Conservation (phyloP, 2,329 filamentous ascomycete species). For the Fusarium cyanostomum region DNA sequence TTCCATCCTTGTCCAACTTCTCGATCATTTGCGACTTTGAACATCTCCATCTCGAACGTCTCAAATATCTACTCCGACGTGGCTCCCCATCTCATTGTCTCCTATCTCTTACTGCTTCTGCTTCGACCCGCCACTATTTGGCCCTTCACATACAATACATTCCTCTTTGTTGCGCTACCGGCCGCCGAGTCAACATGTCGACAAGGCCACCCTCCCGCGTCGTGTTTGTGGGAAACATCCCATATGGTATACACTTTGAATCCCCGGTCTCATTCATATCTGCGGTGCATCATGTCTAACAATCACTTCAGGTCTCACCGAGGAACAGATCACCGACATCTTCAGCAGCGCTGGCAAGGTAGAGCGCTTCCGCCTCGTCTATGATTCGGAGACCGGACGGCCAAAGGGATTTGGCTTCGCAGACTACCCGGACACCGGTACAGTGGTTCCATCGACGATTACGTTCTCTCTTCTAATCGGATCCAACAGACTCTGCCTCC, state of each 20-base stretch:
- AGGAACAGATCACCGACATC: conserved; percentile 95
- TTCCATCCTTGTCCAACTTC: conserved; percentile 29
- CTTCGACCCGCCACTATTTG: background rate
- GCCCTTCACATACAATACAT: background rate
- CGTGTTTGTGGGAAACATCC: conserved; percentile 86
- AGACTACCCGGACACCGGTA: conserved; percentile 92
- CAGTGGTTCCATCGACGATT: conserved; percentile 9
- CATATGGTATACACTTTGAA: conserved; percentile 69
- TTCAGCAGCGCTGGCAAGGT: conserved; percentile 92
- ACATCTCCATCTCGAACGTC: background rate
- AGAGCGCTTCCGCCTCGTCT: conserved; percentile 90
- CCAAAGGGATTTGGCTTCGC: conserved; percentile 98
- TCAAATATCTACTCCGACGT: background rate
- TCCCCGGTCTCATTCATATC: background rate
- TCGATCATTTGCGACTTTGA: conserved; percentile 15
- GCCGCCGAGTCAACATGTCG: conserved; percentile 60
- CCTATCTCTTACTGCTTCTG: background rate
- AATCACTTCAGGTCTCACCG: conserved; percentile 77
- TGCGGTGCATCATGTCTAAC: conserved; percentile 34
- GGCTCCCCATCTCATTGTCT: background rate
- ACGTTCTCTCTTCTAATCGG: conserved; percentile 25
- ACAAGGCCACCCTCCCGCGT: conserved; percentile 80
- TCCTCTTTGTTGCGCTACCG: background rate
- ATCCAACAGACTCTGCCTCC: conserved; percentile 73
- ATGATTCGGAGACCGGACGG: conserved; percentile 92